phyloP scores from a whole-genome alignment of 495 filamentous ascomycete species.

The Neurospora hispaniola region DNA sequence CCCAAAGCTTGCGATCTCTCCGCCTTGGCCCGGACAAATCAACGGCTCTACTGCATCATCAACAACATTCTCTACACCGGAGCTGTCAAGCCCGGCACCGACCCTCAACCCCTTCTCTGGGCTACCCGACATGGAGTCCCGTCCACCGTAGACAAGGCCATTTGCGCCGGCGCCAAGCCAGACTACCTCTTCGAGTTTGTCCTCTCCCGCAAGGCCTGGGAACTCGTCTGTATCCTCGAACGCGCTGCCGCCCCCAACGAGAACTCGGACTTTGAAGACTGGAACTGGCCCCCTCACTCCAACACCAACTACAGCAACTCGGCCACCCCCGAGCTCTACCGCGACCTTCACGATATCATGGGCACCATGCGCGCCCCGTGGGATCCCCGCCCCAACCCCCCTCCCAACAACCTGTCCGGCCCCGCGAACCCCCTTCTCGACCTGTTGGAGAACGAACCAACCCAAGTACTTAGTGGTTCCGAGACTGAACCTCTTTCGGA shows the following conservation, averaged over 20 bases:
- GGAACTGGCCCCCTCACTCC: not conserved
- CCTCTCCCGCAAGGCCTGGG: not conserved
- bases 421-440: not conserved
- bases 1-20: not conserved
- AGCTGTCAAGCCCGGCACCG: not conserved
- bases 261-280: not conserved
- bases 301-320: not conserved
- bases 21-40: not conserved
- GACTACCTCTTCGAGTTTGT: not conserved
- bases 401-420: not conserved
- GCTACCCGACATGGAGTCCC: not conserved
- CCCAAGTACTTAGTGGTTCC: not conserved
- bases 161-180: not conserved
- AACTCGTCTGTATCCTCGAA: not conserved
- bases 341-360: not conserved
- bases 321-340: not conserved
- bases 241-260: not conserved
- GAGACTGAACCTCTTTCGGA: not conserved
- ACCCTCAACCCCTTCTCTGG: not conserved
- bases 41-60: not conserved
- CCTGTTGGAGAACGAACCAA: not conserved
- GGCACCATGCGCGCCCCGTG: not conserved
- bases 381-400: not conserved
- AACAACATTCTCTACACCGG: not conserved
- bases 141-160: not conserved